phyloP scores from a whole-genome alignment of 1,139 yeast genomes.

The Kurtzmaniella quercitrusa region DNA sequence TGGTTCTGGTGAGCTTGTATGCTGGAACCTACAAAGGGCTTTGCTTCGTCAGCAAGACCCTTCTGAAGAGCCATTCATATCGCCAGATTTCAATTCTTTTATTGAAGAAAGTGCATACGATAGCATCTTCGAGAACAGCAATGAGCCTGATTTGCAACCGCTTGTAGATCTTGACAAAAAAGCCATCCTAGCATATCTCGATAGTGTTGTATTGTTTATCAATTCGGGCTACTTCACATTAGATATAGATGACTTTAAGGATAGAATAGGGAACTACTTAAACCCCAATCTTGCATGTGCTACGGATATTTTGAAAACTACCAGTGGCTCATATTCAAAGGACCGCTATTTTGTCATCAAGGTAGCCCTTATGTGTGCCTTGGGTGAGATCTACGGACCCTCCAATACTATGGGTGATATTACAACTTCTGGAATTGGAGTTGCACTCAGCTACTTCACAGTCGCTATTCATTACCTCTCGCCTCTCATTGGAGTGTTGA shows the following conservation, averaged over 20 bases:
- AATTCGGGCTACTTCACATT: slow-evolving; percentile 24
- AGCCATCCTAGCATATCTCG: slow-evolving; percentile 9
- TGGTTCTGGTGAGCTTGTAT: slow-evolving; percentile 23
- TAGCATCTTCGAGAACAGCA: slow-evolving; percentile 8
- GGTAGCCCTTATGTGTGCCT: slow-evolving; percentile 18
- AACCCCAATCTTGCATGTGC: slow-evolving; percentile 3
- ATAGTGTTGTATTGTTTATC: slow-evolving; percentile 17
- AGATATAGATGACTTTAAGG: slow-evolving; percentile 17
- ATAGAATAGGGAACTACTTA: slow-evolving; percentile 13
- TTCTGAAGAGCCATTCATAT: slow-evolving; percentile 12
- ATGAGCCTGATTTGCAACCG: not conserved
- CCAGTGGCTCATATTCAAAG: slow-evolving; percentile 6
- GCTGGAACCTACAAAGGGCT: slow-evolving; percentile 23
- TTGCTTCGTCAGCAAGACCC: slow-evolving; percentile 10
- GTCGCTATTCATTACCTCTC: slow-evolving; percentile 20
- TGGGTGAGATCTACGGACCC: slow-evolving; percentile 20
- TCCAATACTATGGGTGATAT: slow-evolving; percentile 7
- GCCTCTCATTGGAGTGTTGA: slow-evolving; percentile 8
- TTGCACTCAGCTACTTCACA: slow-evolving; percentile 15
- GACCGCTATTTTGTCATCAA: slow-evolving; percentile 18
- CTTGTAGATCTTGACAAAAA: slow-evolving; percentile 1
- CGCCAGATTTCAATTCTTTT: slow-evolving; percentile 23
- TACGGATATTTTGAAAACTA: not conserved
- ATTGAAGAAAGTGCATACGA: slow-evolving; percentile 23
- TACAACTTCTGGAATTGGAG: slow-evolving; percentile 16